Conservation (phyloP, 148 eudicot genomes). For the Rhododendron kiyosumense region DNA sequence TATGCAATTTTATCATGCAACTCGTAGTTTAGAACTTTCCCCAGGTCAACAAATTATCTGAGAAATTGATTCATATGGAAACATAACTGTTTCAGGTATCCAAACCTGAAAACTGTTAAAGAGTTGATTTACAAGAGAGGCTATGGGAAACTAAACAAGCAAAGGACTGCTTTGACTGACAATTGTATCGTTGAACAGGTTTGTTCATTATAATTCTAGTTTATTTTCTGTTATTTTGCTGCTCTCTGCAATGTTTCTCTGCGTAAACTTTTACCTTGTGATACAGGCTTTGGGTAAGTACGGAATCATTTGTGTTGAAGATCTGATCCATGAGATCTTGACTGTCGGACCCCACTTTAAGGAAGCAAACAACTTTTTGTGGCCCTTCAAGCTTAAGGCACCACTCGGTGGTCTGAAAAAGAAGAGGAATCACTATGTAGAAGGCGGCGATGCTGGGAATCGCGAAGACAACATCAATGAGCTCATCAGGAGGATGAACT, state of each 20-base stretch:
- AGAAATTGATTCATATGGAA: neutral
- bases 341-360: conserved; percentile 42
- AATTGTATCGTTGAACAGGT: conserved; percentile 32
- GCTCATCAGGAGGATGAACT: conserved; percentile 45
- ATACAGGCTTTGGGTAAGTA: conserved; percentile 24
- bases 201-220: neutral
- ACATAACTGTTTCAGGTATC: conserved; percentile 11
- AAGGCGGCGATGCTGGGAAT: conserved; percentile 49
- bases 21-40: neutral
- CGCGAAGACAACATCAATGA: conserved; percentile 37
- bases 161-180: conserved; percentile 31
- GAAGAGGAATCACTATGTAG: conserved; percentile 44
- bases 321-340: conserved; percentile 33
- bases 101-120: conserved; percentile 25
- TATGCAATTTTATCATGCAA: neutral
- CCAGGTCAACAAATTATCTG: neutral
- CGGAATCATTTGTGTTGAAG: conserved; percentile 34
- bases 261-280: neutral
- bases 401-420: conserved; percentile 44
- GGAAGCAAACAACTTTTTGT: conserved; percentile 40
- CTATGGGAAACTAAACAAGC: conserved; percentile 27
- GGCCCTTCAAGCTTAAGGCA: conserved; percentile 45
- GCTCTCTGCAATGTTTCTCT: neutral
- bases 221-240: neutral
- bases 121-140: conserved; percentile 32